These are phyloP conservation scores for Haplosporangium gracile DNA, from an alignment of 192 early-diverging fungal genomes.

Conservation along the genomic window DNA sequence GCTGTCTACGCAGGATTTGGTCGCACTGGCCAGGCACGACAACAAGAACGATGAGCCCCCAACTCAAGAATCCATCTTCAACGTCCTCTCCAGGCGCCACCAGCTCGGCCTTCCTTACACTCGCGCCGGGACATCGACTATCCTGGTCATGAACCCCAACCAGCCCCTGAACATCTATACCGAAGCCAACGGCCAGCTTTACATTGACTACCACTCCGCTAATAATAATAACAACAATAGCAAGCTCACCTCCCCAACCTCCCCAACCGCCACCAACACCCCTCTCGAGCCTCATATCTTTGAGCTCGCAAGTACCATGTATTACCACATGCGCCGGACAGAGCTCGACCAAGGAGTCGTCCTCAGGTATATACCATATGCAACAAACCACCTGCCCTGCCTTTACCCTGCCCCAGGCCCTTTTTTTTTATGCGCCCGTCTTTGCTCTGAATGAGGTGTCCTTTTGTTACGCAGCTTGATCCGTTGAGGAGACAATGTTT, in stretches of 20 bases:
- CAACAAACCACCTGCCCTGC: not conserved
- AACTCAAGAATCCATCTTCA: constrained; percentile 43
- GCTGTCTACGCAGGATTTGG: constrained; percentile 46
- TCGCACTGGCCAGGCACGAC: constrained; percentile 44
- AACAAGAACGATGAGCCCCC: constrained; percentile 33
- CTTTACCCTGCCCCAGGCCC: not conserved
- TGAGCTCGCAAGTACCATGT: constrained; percentile 76
- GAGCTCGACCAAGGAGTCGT: constrained; percentile 77
- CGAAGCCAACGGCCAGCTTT: constrained; percentile 60
- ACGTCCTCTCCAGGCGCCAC: constrained; percentile 37
- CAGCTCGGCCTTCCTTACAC: constrained; percentile 66
- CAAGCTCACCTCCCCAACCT: not conserved
- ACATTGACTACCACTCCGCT: constrained; percentile 57
- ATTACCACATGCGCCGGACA: constrained; percentile 75
- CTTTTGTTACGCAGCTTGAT: constrained; percentile 4
- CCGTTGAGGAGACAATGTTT: not conserved
- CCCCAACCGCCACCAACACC: not conserved
- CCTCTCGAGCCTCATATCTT: constrained; percentile 74
- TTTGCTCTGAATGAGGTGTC: not conserved
- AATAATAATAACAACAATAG: not conserved
- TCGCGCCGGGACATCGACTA: constrained; percentile 59
- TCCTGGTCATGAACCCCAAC: constrained; percentile 66
- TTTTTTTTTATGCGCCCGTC: not conserved
- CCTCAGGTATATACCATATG: constrained; percentile 62
- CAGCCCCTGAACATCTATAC: constrained; percentile 60